These are phyloP conservation scores for Solanum commersonii DNA, from an alignment of 257 asterid genomes.

Conservation along the genomic window DNA sequence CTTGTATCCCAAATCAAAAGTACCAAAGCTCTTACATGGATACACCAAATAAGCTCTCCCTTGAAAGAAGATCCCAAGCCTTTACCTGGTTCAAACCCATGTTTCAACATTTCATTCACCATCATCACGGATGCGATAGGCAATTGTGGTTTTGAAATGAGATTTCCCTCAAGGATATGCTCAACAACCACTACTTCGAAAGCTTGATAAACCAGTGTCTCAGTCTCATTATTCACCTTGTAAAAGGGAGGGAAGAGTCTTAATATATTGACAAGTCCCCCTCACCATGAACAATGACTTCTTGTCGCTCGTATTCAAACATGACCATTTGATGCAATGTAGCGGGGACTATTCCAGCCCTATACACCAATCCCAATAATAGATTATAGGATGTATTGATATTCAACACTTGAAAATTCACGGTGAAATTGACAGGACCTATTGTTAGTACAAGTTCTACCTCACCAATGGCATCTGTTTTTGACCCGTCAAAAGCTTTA, in stretches of 20 bases:
- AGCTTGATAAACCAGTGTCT: no score
- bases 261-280: no score
- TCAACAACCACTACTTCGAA: no score
- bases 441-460: neutral
- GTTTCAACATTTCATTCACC: neutral
- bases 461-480: no score
- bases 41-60: neutral
- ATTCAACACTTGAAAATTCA: neutral
- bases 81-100: neutral
- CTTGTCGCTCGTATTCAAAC: no score
- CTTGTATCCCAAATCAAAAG: no score
- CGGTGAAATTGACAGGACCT: neutral
- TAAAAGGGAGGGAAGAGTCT: no score
- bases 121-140: neutral
- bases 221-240: no score
- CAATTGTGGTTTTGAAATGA: neutral
- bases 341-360: neutral
- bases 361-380: neutral
- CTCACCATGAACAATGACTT: no score
- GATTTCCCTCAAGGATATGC: neutral
- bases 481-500: neutral
- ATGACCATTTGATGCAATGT: neutral
- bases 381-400: neutral
- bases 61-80: neutral
- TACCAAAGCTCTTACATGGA: no score